Conservation (phyloP, 2,329 filamentous ascomycete species). For the Orbilia brochopaga region DNA sequence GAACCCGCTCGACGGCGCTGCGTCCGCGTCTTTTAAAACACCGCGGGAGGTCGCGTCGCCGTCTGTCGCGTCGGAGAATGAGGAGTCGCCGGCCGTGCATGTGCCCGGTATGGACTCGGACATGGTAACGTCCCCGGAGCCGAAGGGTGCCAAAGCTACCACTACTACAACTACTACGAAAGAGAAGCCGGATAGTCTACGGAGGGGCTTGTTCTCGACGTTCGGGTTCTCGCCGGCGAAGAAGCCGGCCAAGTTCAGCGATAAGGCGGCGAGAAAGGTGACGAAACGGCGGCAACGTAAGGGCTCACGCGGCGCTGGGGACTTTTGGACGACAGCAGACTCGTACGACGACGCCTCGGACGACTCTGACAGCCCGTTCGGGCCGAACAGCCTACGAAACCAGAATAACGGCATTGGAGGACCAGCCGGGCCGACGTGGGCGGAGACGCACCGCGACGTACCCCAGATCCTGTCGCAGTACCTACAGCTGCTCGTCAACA, state of each 20-base stretch:
- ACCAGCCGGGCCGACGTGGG: conserved; percentile 42
- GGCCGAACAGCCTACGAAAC: not conserved
- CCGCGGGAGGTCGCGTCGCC: conserved; percentile 36
- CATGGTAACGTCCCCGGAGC: conserved; percentile 30
- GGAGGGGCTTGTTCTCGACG: conserved; percentile 20
- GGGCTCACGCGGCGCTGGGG: conserved; percentile 15
- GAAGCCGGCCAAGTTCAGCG: conserved; percentile 42
- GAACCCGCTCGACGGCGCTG: conserved; percentile 25
- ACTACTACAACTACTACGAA: conserved; percentile 7
- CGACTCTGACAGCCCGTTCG: conserved; percentile 25
- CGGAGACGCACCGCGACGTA: conserved; percentile 67
- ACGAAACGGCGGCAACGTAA: conserved; percentile 28
- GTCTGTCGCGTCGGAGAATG: conserved; percentile 36
- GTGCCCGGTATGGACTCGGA: conserved; percentile 41
- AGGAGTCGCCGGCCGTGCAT: conserved; percentile 32
- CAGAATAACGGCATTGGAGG: not conserved
- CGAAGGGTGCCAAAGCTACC: conserved; percentile 24
- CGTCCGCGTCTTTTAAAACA: conserved; percentile 26
- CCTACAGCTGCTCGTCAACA: conserved; percentile 69
- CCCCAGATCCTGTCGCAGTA: conserved; percentile 68
- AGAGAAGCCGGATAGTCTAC: not conserved
- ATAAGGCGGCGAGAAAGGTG: conserved; percentile 41
- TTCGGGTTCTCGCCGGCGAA: conserved; percentile 38
- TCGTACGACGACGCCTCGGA: conserved; percentile 32
- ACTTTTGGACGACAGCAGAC: conserved; percentile 36